Conservation (phyloP, 257 asterid species). For the Nicotiana obtusifolia region DNA sequence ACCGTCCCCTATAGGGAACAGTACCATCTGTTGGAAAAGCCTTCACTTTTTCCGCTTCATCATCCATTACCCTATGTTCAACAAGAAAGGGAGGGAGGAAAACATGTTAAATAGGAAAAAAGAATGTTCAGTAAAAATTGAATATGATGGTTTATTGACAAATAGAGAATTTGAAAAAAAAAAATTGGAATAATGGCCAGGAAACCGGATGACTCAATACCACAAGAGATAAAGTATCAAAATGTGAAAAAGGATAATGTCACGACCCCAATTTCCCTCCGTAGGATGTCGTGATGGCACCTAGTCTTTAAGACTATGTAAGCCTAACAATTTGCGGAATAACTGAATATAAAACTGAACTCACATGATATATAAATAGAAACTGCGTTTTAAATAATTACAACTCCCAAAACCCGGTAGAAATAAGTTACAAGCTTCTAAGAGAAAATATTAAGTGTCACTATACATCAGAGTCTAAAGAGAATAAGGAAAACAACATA, state of each 20-base stretch:
- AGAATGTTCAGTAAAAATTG: background rate
- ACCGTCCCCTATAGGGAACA: background rate
- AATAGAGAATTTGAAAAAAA: background rate
- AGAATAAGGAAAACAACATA: no score
- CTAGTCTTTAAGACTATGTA: no score
- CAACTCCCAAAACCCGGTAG: no score
- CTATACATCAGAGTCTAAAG: no score
- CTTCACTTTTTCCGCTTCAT: conserved; percentile 73
- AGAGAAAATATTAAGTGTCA: no score
- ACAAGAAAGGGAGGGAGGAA: background rate
- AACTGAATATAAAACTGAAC: no score
- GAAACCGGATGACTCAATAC: background rate
- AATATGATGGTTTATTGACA: background rate
- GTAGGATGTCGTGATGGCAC: no score
- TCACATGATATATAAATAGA: no score
- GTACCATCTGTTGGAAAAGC: conserved; percentile 39
- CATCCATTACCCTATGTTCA: conserved; percentile 60
- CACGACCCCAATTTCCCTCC: no score
- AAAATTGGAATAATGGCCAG: background rate
- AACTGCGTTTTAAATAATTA: no score
- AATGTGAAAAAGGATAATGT: background rate
- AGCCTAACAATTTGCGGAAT: no score
- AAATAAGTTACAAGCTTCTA: no score
- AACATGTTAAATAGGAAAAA: background rate
- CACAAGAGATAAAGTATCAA: background rate